These are phyloP conservation scores for Ganoderma resinaceum DNA, from an alignment of 1,284 basidiomycete species.

Conservation along the genomic window DNA sequence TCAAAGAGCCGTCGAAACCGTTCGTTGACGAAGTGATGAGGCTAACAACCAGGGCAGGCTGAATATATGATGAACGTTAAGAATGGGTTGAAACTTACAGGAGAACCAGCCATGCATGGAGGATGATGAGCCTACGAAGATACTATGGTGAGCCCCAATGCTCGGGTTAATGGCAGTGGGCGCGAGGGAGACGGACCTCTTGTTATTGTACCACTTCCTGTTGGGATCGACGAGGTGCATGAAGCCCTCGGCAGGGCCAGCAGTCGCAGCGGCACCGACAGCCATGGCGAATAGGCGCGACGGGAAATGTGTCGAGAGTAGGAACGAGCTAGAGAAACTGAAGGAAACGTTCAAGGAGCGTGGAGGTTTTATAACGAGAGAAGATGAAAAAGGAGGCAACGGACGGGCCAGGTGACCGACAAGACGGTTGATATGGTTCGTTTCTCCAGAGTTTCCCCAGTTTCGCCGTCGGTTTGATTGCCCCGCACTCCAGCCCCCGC, in stretches of 20 bases:
- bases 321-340: constrained; percentile 40
- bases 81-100: constrained; percentile 50
- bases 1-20: constrained; percentile 80
- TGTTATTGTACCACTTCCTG: constrained; percentile 78
- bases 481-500: constrained; percentile 37
- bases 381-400: constrained; percentile 17
- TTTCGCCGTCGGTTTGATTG: constrained; percentile 37
- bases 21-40: constrained; percentile 80
- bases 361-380: constrained; percentile 40
- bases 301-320: constrained; percentile 27
- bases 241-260: constrained; percentile 45
- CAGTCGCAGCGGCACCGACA: constrained; percentile 48
- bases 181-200: constrained; percentile 49
- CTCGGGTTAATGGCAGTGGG: background rate
- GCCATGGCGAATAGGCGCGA: constrained; percentile 52
- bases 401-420: constrained; percentile 27
- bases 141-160: constrained; percentile 14
- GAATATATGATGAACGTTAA: constrained; percentile 3
- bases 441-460: constrained; percentile 43
- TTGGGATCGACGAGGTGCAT: constrained; percentile 66
- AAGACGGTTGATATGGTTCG: constrained; percentile 23
- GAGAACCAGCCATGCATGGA: constrained; percentile 74
- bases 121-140: constrained; percentile 57
- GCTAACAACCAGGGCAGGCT: constrained; percentile 39
- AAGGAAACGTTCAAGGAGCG: constrained; percentile 37